Base-by-base conservation (phyloP, 371 early-diverging fungal species). In the Synchytrium microbalum region DNA sequence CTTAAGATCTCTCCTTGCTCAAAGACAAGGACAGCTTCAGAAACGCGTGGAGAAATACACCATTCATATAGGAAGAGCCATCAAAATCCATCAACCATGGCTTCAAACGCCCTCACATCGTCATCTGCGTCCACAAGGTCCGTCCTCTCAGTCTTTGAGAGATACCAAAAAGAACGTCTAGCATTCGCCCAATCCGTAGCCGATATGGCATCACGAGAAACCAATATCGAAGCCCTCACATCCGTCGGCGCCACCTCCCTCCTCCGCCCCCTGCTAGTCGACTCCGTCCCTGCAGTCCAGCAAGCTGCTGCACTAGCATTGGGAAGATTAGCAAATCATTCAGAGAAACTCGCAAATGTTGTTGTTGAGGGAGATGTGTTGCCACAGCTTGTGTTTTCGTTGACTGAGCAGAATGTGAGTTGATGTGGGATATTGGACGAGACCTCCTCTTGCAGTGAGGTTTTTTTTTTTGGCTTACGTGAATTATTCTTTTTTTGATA, bases 241-340 rank as follows among this genome's bases (percentile, higher is more conserved):
- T 38, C 65, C 33, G 78, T 75, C 8, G 76, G 77, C 1, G 79
- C 78, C 10, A 72, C 79, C 74, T 59, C 71, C 0, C 73, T 82
- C 0, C 70, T 82, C 38, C 69, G 80, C 3, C 83, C 83, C n/a
- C 68, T 82, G 2, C 69, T 82, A 26, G 60, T 77, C 24, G 83
- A 82, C 57, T 69, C 61, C 53, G 71, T 82, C 10, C 81, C 81
- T 10, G 79, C 81, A 24, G 76, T 82, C 53, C 83, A 82, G 67
- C 83, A 82, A 66, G 78, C 81, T 0, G 81, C 83, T 0, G 81
- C 81, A 2, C 62, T 82, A 32, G 83, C 83, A 3, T 64, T 82
- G 25, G 83, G 83, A 2, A 59, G 83, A 19, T 63, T 82, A 31
- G 82, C 82, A 0, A 82, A 80, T 62, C 77, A 79, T 63, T 78